Evolutionary conservation across 2,329 filamentous ascomycete species (phyloP).

Genomic region (Fusarium sp.): DNA sequence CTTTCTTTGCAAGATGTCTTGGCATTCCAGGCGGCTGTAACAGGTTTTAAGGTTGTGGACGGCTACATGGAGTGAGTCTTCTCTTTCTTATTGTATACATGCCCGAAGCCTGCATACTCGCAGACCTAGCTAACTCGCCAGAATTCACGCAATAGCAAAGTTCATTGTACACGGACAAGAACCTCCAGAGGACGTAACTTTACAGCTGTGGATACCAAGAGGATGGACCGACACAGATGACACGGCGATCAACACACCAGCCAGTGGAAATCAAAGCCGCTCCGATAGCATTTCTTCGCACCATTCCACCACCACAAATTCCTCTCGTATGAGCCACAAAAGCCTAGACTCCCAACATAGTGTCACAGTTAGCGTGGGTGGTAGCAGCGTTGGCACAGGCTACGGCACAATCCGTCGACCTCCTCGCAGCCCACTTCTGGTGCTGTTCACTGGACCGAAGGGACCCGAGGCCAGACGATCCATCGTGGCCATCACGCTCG

Average conservation of each 20-base stretch:
- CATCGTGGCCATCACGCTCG: background rate
- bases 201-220: background rate
- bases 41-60: background rate
- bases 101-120: accelerated
- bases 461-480: background rate
- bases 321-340: background rate
- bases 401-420: background rate
- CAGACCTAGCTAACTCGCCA: background rate
- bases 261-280: background rate
- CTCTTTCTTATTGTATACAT: background rate
- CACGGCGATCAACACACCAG: background rate
- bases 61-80: background rate
- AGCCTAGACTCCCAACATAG: background rate
- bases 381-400: background rate
- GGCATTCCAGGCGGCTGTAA: background rate
- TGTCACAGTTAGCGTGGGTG: background rate
- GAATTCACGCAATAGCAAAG: background rate
- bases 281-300: background rate
- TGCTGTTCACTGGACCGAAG: background rate
- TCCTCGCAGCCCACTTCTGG: background rate
- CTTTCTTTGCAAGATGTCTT: background rate
- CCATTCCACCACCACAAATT: background rate
- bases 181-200: background rate
- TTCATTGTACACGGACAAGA: background rate
- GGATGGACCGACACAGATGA: background rate